A percentile compares a stretch with the other conserved stretches of the same genome.
Conservation (phyloP, 352 stramenopile genomes). For the Phytophthora hybrid region DNA sequence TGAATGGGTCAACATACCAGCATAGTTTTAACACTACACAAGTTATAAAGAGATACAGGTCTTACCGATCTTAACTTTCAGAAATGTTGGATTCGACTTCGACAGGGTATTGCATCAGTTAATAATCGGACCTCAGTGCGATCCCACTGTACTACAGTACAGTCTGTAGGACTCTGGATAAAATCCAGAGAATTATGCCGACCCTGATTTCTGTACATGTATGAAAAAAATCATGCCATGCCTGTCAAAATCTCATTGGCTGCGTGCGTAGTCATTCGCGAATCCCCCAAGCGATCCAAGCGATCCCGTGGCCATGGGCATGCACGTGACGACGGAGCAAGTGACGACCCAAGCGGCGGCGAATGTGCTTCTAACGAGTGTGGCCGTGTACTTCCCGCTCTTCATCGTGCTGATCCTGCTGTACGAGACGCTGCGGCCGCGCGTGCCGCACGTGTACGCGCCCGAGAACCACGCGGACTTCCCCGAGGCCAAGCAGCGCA, state of each 20-base stretch:
- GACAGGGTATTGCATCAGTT: too few relatives aligned
- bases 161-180: too few relatives aligned
- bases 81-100: too few relatives aligned
- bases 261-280: conserved; percentile 15
- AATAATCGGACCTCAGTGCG: too few relatives aligned
- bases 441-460: conserved; percentile 53
- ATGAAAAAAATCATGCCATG: neutral
- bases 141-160: too few relatives aligned
- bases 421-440: conserved; percentile 69
- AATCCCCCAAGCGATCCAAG: neutral
- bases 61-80: too few relatives aligned
- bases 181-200: too few relatives aligned
- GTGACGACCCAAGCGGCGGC: conserved; percentile 42
- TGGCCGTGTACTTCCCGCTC: conserved; percentile 73
- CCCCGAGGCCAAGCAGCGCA: conserved; percentile 35
- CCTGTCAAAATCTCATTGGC: conserved; percentile 11
- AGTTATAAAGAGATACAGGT: too few relatives aligned
- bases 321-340: conserved; percentile 35
- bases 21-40: too few relatives aligned
- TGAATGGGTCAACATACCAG: too few relatives aligned
- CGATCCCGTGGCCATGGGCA: conserved; percentile 12
- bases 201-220: neutral
- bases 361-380: conserved; percentile 67
- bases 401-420: conserved; percentile 60
- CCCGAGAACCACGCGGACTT: conserved; percentile 58